Conservation (phyloP, 2,329 filamentous ascomycete genomes). For the Microsporum audouinii region DNA sequence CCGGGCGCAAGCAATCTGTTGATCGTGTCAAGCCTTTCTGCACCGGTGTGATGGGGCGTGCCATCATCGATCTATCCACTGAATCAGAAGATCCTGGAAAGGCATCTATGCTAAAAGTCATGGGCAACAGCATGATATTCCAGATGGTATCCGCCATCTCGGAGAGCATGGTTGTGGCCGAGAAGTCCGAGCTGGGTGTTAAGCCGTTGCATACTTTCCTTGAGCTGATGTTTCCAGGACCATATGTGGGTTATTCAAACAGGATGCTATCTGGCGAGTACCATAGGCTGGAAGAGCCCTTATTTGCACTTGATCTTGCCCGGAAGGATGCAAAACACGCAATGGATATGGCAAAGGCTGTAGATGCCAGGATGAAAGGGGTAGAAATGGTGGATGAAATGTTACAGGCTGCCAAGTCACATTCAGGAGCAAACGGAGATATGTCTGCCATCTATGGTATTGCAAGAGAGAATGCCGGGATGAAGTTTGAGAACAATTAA, state of each 20-base stretch:
- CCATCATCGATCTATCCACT: slow-evolving; percentile 58
- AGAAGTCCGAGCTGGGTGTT: slow-evolving; percentile 65
- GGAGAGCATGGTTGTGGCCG: slow-evolving; percentile 66
- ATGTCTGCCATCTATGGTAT: slow-evolving; percentile 75
- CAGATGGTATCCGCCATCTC: slow-evolving; percentile 71
- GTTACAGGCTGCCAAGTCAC: slow-evolving; percentile 56
- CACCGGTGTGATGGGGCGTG: slow-evolving; percentile 58
- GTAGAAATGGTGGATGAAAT: slow-evolving; percentile 58
- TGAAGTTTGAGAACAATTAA: slow-evolving; percentile 63
- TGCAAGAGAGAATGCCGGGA: slow-evolving; percentile 59
- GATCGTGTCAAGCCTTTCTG: slow-evolving; percentile 58
- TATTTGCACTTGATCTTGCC: slow-evolving; percentile 73
- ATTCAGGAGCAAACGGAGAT: slow-evolving; percentile 61
- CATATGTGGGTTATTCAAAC: slow-evolving; percentile 61
- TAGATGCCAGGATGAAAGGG: slow-evolving; percentile 52
- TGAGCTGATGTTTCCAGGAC: slow-evolving; percentile 61
- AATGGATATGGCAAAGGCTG: slow-evolving; percentile 50
- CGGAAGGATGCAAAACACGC: slow-evolving; percentile 74
- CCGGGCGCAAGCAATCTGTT: slow-evolving; percentile 51
- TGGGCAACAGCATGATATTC: slow-evolving; percentile 78
- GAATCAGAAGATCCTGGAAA: slow-evolving; percentile 51
- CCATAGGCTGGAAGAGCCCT: slow-evolving; percentile 60
- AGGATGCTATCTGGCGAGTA: slow-evolving; percentile 69
- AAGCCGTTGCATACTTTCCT: slow-evolving; percentile 61
- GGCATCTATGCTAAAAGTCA: slow-evolving; percentile 62